These are phyloP conservation scores for Emergomyces orientalis DNA, from an alignment of 2,329 filamentous ascomycete species.

Conservation along the genomic window DNA sequence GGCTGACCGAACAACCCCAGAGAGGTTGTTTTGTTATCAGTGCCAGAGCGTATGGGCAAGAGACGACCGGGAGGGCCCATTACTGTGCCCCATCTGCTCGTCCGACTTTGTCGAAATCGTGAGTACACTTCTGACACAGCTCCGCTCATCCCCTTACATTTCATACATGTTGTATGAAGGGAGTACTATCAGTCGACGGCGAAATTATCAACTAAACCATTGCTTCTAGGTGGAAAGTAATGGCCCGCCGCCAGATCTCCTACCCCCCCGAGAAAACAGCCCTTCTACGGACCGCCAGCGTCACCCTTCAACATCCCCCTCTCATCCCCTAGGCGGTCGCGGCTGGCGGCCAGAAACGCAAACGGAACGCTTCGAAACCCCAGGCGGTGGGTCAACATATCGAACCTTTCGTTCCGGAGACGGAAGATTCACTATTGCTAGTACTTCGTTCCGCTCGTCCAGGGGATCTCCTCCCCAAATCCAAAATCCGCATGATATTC, in stretches of 20 bases:
- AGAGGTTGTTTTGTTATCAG: constrained; percentile 69
- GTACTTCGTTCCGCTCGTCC: constrained; percentile 23
- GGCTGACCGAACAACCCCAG: constrained; percentile 23
- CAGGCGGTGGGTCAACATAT: constrained; percentile 23
- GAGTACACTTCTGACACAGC: constrained; percentile 31
- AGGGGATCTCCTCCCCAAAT: constrained; percentile 15
- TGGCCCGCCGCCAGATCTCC: background rate
- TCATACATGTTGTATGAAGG: background rate
- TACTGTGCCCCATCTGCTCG: constrained; percentile 67
- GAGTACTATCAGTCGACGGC: background rate
- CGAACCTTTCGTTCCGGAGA: constrained; percentile 38
- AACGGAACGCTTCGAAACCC: background rate
- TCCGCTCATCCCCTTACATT: background rate
- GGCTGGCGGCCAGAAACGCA: background rate
- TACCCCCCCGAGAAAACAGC: background rate
- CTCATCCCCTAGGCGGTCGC: no score
- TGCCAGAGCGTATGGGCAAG: constrained; percentile 76
- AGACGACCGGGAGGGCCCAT: constrained; percentile 47
- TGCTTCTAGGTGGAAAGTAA: background rate
- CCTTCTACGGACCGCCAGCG: background rate
- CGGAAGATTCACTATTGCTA: constrained; percentile 36
- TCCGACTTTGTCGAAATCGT: constrained; percentile 82
- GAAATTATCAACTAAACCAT: background rate
- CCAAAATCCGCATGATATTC: constrained; percentile 7
- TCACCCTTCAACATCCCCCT: background rate